Conservation (phyloP, 2,329 filamentous ascomycete species). For the Cytospora schulzeri region DNA sequence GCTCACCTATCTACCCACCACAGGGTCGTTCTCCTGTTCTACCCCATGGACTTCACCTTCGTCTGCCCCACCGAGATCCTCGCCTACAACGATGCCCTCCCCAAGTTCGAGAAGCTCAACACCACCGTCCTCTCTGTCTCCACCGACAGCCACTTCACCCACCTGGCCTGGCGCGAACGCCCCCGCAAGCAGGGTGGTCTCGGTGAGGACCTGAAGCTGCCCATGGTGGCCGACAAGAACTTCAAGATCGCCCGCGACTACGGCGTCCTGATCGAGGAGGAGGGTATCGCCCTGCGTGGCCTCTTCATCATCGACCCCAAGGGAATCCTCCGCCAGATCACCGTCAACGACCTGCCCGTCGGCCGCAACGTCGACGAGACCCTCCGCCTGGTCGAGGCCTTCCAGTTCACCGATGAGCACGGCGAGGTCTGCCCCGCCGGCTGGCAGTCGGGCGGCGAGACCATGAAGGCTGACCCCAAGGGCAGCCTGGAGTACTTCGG, state of each 20-base stretch:
- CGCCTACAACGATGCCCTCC: slow-evolving; percentile 63
- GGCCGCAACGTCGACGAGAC: slow-evolving; percentile 67
- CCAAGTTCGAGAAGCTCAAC: slow-evolving; percentile 61
- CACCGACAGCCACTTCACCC: slow-evolving; percentile 62
- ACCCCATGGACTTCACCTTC: slow-evolving; percentile 70
- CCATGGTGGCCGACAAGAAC: slow-evolving; percentile 64
- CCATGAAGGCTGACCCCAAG: slow-evolving; percentile 55
- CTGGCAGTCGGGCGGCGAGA: slow-evolving; percentile 50
- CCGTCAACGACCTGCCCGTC: slow-evolving; percentile 66
- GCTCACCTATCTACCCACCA: slow-evolving; percentile 12
- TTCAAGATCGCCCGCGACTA: slow-evolving; percentile 62
- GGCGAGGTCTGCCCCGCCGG: slow-evolving; percentile 69
- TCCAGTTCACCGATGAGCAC: slow-evolving; percentile 83
- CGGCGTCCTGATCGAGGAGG: slow-evolving; percentile 65
- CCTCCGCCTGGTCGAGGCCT: slow-evolving; percentile 68
- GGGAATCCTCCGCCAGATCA: slow-evolving; percentile 63
- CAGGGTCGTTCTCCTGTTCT: slow-evolving; percentile 67
- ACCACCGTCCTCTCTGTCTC: slow-evolving; percentile 62
- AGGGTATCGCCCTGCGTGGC: slow-evolving; percentile 64
- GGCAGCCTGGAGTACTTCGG: slow-evolving; percentile 52
- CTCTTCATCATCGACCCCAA: slow-evolving; percentile 69
- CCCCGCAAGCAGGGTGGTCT: slow-evolving; percentile 63
- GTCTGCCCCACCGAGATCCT: slow-evolving; percentile 69
- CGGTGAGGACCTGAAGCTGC: slow-evolving; percentile 60
- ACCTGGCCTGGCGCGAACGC: slow-evolving; percentile 60